These are phyloP conservation scores for Trichoderma citrinoviride DNA, from an alignment of 2,329 filamentous ascomycete species.

Conservation along the genomic window DNA sequence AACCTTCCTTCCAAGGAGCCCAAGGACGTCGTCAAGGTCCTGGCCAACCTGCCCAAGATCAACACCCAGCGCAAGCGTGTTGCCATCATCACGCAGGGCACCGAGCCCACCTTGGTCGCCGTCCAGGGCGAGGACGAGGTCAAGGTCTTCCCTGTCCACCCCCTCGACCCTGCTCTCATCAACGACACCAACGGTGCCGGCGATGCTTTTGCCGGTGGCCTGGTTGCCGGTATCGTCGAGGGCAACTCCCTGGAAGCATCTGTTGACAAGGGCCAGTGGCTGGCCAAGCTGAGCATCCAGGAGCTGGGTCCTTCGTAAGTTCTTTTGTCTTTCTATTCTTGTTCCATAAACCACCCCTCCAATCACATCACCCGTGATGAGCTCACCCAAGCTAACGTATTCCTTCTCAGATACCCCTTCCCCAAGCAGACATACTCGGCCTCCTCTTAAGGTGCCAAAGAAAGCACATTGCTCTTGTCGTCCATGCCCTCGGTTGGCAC, in stretches of 20 bases:
- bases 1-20: conserved; percentile 72
- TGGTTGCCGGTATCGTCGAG: conserved; percentile 84
- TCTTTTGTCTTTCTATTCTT: neutral
- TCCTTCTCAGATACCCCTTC: conserved; percentile 66
- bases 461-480: conserved; percentile 29
- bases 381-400: conserved; percentile 3
- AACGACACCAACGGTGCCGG: conserved; percentile 96
- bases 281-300: conserved; percentile 89
- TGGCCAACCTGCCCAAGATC: conserved; percentile 88
- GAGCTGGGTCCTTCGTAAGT: conserved; percentile 95
- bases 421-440: conserved; percentile 73
- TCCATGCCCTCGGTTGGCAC: conserved; percentile 24
- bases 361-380: neutral
- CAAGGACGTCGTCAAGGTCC: conserved; percentile 77
- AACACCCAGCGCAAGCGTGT: conserved; percentile 80
- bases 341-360: neutral
- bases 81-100: conserved; percentile 94
- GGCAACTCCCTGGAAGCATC: conserved; percentile 74
- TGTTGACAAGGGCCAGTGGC: conserved; percentile 94
- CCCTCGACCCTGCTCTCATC: conserved; percentile 74
- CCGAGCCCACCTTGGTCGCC: conserved; percentile 83
- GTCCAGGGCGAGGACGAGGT: conserved; percentile 67
- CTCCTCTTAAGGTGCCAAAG: conserved; percentile 36
- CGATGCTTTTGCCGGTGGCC: conserved; percentile 94
- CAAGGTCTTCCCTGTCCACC: conserved; percentile 76